Evolutionary conservation across 257 asterid genomes (phyloP).

Genomic region (Eustoma russellianum): DNA sequence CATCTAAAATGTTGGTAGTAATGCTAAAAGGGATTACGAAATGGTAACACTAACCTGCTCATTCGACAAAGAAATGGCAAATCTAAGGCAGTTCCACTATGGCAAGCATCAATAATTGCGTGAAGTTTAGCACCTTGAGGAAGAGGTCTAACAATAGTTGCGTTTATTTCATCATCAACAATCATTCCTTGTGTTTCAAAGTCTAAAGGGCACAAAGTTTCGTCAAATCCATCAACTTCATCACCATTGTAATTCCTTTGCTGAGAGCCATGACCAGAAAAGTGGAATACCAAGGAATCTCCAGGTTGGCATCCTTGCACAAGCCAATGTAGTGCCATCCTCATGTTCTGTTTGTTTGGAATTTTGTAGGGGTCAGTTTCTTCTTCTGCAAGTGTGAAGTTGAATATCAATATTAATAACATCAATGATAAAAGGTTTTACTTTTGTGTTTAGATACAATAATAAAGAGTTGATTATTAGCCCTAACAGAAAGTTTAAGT

Average conservation of each 20-base stretch:
- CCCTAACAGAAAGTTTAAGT: too few species aligned
- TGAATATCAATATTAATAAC: conserved; percentile 2
- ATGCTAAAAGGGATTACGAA: background rate
- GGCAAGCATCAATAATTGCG: conserved; percentile 86
- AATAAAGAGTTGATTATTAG: too few species aligned
- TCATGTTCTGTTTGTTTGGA: conserved; percentile 75
- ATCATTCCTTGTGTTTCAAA: conserved; percentile 96
- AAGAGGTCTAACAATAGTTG: conserved; percentile 73
- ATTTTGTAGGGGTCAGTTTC: conserved; percentile 76
- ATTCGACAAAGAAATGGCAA: conserved; percentile 83
- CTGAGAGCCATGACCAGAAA: conserved; percentile 91
- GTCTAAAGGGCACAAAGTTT: conserved; percentile 90
- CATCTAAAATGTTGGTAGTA: too few species aligned
- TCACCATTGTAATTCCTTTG: conserved; percentile 83
- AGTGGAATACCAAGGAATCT: conserved; percentile 84
- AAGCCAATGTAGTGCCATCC: conserved; percentile 89
- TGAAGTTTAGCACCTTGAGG: conserved; percentile 92
- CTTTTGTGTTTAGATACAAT: too few species aligned
- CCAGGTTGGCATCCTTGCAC: conserved; percentile 93
- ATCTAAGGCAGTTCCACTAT: conserved; percentile 89
- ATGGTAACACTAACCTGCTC: conserved; percentile 44
- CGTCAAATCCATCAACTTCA: conserved; percentile 94
- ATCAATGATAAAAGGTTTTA: too few species aligned
- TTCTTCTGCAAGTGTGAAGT: conserved; percentile 54
- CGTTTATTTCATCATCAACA: conserved; percentile 91